Evolutionary conservation across 2,329 filamentous ascomycete species (phyloP).

Genomic region (Aspergillus ochraceus): DNA sequence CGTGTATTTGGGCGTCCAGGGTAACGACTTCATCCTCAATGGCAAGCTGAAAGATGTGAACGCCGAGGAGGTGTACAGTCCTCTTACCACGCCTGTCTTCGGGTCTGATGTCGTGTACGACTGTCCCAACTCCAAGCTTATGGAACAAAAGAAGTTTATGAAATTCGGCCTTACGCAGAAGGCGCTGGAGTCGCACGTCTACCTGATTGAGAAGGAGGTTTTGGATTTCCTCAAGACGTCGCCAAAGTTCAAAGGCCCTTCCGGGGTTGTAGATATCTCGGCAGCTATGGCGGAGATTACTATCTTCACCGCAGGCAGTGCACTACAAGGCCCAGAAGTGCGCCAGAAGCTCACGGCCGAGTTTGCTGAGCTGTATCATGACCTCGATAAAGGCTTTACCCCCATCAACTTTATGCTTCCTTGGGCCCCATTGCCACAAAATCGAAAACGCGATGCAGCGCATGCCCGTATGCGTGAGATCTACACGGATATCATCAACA

Average conservation of each 20-base stretch:
- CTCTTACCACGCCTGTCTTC: slow-evolving; percentile 71
- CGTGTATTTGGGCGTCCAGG: slow-evolving; percentile 75
- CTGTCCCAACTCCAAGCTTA: slow-evolving; percentile 86
- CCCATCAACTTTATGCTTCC: slow-evolving; percentile 82
- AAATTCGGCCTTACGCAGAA: slow-evolving; percentile 64
- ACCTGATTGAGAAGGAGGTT: slow-evolving; percentile 72
- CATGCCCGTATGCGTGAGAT: slow-evolving; percentile 69
- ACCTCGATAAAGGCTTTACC: slow-evolving; percentile 75
- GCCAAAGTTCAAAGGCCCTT: slow-evolving; percentile 58
- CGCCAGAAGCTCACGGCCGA: slow-evolving; percentile 69
- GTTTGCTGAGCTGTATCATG: slow-evolving; percentile 75
- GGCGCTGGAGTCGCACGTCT: slow-evolving; percentile 69
- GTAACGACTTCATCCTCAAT: slow-evolving; percentile 92
- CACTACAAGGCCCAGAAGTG: slow-evolving; percentile 74
- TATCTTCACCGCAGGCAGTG: slow-evolving; percentile 76
- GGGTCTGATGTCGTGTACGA: slow-evolving; percentile 87
- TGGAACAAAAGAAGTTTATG: slow-evolving; percentile 90
- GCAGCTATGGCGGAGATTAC: slow-evolving; percentile 73
- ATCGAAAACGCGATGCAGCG: slow-evolving; percentile 69
- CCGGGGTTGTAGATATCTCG: slow-evolving; percentile 64
- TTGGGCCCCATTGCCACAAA: slow-evolving; percentile 75
- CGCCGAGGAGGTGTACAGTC: slow-evolving; percentile 85
- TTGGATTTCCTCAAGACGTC: slow-evolving; percentile 54
- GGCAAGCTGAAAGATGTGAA: slow-evolving; percentile 87
- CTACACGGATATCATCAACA: slow-evolving; percentile 70